A percentile compares a stretch with the other conserved stretches of the same genome.
phyloP scores from a whole-genome alignment of 2,329 filamentous ascomycete species.

The Penicillium sp. region DNA sequence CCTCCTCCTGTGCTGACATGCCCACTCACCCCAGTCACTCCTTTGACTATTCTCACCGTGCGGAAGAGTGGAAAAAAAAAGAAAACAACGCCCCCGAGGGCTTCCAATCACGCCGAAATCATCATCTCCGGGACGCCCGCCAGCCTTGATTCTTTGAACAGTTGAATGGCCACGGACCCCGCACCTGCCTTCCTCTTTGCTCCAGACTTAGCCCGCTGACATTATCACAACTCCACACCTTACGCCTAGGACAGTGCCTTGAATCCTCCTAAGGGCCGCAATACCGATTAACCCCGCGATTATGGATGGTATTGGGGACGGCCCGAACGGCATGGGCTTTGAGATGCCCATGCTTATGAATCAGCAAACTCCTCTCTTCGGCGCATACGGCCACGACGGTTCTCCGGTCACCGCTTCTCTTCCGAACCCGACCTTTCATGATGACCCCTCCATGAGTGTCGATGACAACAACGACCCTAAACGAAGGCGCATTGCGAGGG shows the following conservation, averaged over 20 bases:
- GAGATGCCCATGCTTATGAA: conserved; percentile 61
- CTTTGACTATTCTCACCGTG: conserved; percentile 12
- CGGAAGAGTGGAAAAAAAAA: conserved; percentile 6
- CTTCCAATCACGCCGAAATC: conserved; percentile 10
- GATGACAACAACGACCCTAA: conserved; percentile 78
- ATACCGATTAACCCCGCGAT: conserved; percentile 11
- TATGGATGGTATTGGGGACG: conserved; percentile 45
- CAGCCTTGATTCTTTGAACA: conserved; percentile 9
- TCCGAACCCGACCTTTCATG: conserved; percentile 43
- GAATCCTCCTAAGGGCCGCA: conserved; percentile 3
- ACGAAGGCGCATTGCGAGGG: conserved; percentile 83
- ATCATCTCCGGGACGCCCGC: conserved; percentile 18
- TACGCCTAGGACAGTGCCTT: conserved; percentile 17
- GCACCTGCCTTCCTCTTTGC: conserved; percentile 22
- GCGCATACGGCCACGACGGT: conserved; percentile 64
- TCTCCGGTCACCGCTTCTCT: conserved; percentile 61
- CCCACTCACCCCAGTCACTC: conserved; percentile 25
- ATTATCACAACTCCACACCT: conserved; percentile 23
- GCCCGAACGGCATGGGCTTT: conserved; percentile 45
- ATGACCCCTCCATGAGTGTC: conserved; percentile 49
- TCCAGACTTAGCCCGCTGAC: conserved; percentile 24
- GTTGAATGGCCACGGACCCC: conserved; percentile 26
- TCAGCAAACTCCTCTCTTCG: conserved; percentile 72
- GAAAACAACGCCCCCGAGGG: neutral
- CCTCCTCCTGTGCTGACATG: conserved; percentile 18